Evolutionary conservation across 805 yeast genomes (phyloP).

Genomic region (Zygoascus tannicola): DNA sequence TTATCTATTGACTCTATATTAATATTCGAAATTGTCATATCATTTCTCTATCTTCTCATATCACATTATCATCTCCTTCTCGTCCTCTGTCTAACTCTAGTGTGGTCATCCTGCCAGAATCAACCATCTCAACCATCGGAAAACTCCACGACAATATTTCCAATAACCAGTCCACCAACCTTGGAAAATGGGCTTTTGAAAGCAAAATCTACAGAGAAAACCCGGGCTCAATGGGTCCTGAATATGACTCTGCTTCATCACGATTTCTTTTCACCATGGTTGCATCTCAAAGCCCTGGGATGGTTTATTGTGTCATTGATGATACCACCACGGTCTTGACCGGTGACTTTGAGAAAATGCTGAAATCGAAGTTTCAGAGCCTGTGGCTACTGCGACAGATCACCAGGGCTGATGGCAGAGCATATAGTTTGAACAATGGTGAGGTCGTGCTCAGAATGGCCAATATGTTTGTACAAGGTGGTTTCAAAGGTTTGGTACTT

Average conservation of each 20-base stretch:
- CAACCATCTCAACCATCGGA: slow-evolving; percentile 39
- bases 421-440: slow-evolving; percentile 44
- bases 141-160: slow-evolving; percentile 63
- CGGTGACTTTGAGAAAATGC: slow-evolving; percentile 48
- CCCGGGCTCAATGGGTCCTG: slow-evolving; percentile 29
- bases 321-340: slow-evolving; percentile 35
- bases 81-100: slow-evolving; percentile 4
- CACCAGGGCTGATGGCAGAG: slow-evolving; percentile 65
- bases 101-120: slow-evolving; percentile 11
- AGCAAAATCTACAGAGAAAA: slow-evolving; percentile 61
- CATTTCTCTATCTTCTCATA: neutral
- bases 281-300: slow-evolving; percentile 22
- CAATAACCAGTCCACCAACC: slow-evolving; percentile 51
- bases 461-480: slow-evolving; percentile 66
- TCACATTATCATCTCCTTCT: neutral
- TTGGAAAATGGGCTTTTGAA: slow-evolving; percentile 62
- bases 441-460: slow-evolving; percentile 51
- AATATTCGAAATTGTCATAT: too few relatives aligned
- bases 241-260: neutral
- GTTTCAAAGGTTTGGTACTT: slow-evolving; percentile 58
- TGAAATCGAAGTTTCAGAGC: slow-evolving; percentile 51
- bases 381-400: slow-evolving; percentile 63
- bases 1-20: too few relatives aligned
- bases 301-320: slow-evolving; percentile 24
- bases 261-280: slow-evolving; percentile 24